Conservation (phyloP, 1,284 basidiomycete genomes). For the Pseudozyma tsukubaensis region DNA sequence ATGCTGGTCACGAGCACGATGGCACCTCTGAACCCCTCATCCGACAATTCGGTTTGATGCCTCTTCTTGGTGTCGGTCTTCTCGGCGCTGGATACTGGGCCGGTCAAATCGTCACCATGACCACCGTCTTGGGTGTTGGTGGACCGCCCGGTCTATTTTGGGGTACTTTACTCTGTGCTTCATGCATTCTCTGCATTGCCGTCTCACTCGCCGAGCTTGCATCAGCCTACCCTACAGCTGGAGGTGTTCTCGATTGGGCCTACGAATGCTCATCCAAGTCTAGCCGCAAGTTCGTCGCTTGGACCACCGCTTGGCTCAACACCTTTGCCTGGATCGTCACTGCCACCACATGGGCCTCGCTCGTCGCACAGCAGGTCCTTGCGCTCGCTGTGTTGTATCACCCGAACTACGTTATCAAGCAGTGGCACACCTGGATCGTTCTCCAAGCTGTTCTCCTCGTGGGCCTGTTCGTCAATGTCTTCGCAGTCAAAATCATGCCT, state of each 20-base stretch:
- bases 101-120: slow-evolving; percentile 38
- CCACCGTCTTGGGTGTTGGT: slow-evolving; percentile 29
- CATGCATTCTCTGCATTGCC: slow-evolving; percentile 36
- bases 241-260: slow-evolving; percentile 35
- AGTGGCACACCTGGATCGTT: slow-evolving; percentile 37
- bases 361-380: slow-evolving; percentile 32
- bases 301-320: slow-evolving; percentile 42
- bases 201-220: slow-evolving; percentile 38
- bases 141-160: slow-evolving; percentile 35
- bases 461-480: slow-evolving; percentile 27
- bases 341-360: slow-evolving; percentile 31
- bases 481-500: slow-evolving; percentile 38
- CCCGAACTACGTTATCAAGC: slow-evolving; percentile 35
- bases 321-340: slow-evolving; percentile 41
- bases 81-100: slow-evolving; percentile 42
- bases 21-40: slow-evolving; percentile 20
- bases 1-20: slow-evolving; percentile 12
- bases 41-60: slow-evolving; percentile 34
- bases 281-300: slow-evolving; percentile 35
- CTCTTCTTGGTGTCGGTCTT: slow-evolving; percentile 29
- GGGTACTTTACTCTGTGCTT: slow-evolving; percentile 29
- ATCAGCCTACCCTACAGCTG: slow-evolving; percentile 29
- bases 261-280: slow-evolving; percentile 32
- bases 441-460: slow-evolving; percentile 27
- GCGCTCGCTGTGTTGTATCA: slow-evolving; percentile 34